Base-by-base conservation (phyloP, 2,329 filamentous ascomycete genomes). In the Penicillium verrucosum region DNA sequence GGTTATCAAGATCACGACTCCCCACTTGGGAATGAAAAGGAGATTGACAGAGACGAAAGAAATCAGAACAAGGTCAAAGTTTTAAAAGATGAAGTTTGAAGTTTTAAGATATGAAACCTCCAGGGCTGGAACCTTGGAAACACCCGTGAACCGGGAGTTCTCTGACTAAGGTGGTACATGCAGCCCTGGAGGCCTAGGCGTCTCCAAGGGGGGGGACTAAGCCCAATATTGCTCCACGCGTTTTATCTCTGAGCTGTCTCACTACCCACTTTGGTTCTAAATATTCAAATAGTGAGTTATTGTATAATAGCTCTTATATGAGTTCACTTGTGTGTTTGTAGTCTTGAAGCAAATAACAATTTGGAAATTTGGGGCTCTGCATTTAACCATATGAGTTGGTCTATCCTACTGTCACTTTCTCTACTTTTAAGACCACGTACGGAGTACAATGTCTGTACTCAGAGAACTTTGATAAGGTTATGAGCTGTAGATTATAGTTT, bases 1-100 rank as follows among this genome's bases (percentile, higher is more conserved):
- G 60, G 54, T 51, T 40, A 58, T 57, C 61, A 12, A 46, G 58
- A 60, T 47, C 41, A 51, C 40, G 32, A 48, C 41, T 43, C 54
- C 51, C 45, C 50, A 56, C 50, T 43, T 34, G 36, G 34, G n/a
- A 34, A 34, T 32, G 18, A 32, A 14, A 23, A n/a, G 18, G 5
- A 12, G 16, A 21, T 21, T 30, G 27, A 45, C 18, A 23, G 29
- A 23, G 10, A 44, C 1, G 30, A 29, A 46, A 34, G 18, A 18
- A 46, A 11, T 34, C 21, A 14, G 29, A 9, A 34, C 12, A 10
- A 46, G 23, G n/a, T 4, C 9, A 25, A 34, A 46, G 25, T 25
- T 25, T 23, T 2, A 5, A 21, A 40, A 36, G 21, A 51, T 18
- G 30, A 16, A n/a, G n/a, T n/a, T n/a, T 21, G 40, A 14, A 18